Evolutionary conservation across 1,139 yeast genomes (phyloP).

Genomic region (Kodamaea ohmeri): DNA sequence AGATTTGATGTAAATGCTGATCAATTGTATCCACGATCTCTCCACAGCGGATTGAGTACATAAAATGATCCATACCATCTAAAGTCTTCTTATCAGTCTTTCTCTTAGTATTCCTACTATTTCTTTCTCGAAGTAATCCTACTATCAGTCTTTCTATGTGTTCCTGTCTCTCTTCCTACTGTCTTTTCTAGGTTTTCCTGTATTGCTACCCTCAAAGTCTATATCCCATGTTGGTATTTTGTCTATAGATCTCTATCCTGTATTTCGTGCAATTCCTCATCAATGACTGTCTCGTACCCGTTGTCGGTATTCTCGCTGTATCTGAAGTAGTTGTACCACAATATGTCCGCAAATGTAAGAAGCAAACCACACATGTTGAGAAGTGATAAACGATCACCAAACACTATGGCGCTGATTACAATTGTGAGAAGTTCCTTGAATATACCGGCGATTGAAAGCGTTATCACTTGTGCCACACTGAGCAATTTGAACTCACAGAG

Average conservation of each 20-base stretch:
- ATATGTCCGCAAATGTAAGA: constrained; percentile 73
- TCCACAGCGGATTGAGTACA: too few relatives aligned
- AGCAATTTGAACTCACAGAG: constrained; percentile 81
- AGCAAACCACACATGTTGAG: constrained; percentile 74
- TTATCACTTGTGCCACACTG: constrained; percentile 78
- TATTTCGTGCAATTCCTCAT: constrained; percentile 2
- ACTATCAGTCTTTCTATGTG: too few relatives aligned
- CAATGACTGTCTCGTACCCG: constrained; percentile 8
- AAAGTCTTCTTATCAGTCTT: too few relatives aligned
- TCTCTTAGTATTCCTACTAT: neutral
- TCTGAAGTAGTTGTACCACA: constrained; percentile 75
- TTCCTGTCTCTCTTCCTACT: neutral
- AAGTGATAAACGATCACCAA: constrained; percentile 67
- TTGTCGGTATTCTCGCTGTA: constrained; percentile 31
- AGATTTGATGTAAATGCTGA: too few relatives aligned
- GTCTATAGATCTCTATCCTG: neutral
- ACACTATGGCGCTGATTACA: constrained; percentile 62
- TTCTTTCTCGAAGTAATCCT: too few relatives aligned
- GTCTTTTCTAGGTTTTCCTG: neutral
- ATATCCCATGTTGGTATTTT: neutral
- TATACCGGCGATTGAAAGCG: constrained; percentile 87
- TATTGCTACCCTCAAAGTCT: neutral
- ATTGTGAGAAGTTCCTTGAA: constrained; percentile 89
- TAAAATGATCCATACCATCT: too few relatives aligned
- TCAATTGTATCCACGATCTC: too few relatives aligned